Base-by-base conservation (phyloP, 805 yeast genomes). In the Saturnispora diversa region DNA sequence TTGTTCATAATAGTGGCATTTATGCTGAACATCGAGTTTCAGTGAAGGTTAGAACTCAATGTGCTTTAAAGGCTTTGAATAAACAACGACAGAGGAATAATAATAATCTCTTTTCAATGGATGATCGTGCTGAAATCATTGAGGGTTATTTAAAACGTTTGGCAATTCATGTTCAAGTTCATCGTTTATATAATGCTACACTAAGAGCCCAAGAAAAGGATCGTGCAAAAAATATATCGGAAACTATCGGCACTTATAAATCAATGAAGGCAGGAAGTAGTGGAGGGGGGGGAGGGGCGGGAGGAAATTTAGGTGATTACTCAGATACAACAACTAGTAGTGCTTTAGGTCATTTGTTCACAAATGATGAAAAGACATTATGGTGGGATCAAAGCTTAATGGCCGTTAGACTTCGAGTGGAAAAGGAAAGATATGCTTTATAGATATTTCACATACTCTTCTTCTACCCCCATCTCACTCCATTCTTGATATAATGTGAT, bases 121-220 rank as follows among this genome's bases (percentile, higher is more conserved):
- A 65, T 38, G 72, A 66, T 35, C 58, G 76, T 35, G 62, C 69
- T 0, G 35, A 44, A 12, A 70, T 80, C 22, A 70, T 80, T 12
- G 44, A 60, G 20, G 56, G 55, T 8, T 81, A 75, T 52, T 59
- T 80, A 23, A 62, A 59, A 16, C 67, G 61, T 34, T 50, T 80
- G 35, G 83, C 84, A 12, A 69, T 75, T 39, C 68, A 72, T 42
- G 74, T 80, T 12, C 88, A 81, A 57, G 73, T 78, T n/a, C 74
- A 73, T 9, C 59, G 88, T 36, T 71, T 81, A 9, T 79, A 70
- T 55, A 72, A 70, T 49, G 79, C 77, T 2, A 55, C 66, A 19
- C 41, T 68, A 2, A 56, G 53, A 44, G 4, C 39, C 10, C 42
- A 50, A 22, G 42, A 46, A 39, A 35, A 38, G 17, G 47, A 48